Evolutionary conservation across 768 basidiomycete genomes (phyloP), one percentile per base, ranked within the genome.

Genomic region (Pleurotus eryngii): DNA sequence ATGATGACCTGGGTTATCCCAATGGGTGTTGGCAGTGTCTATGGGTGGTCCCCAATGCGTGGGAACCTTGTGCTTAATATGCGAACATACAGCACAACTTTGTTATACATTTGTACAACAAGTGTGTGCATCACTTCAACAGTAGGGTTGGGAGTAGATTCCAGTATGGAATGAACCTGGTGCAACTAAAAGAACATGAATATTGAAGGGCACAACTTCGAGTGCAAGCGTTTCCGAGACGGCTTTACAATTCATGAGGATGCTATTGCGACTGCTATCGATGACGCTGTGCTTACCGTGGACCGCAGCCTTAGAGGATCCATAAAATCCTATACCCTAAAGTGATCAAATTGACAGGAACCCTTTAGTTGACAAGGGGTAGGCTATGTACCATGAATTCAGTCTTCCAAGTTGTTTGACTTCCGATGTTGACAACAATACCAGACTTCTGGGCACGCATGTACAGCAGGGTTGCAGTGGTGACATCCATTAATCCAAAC

Each of bases 301-400:
- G 9, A 85, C 65, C 6, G 85, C 85, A 12, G 82, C 83, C 67
- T 87, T 87, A 1, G 83, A 85, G 3, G 83, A 72, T 0, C 74
- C 70, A 63, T 86, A 85, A 5, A 68, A 64, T 11, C 79, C 81
- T 78, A 59, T 38, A n/a, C 49, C 49, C 49, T 50, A 55, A 48
- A 20, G 20, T 20, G 4, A 40, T 5, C 39, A 24, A 15, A 18
- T 22, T 42, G 9, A 55, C 8, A 6, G 20, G 8, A n/a, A n/a
- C 2, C 22, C 17, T 24, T 49, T 20, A 26, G 47, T 8, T 12
- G 22, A n/a, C n/a, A 49, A n/a, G 47, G 22, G 58, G 26, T 15
- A 14, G 40, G 17, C 46, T 17, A 70, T 78, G 67, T 61, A 79
- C 79, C 5, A 71, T 67, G 46, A 76, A 46, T 22, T 80, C 78